phyloP scores from a whole-genome alignment of 1,139 yeast species.

The Pichia sp. region DNA sequence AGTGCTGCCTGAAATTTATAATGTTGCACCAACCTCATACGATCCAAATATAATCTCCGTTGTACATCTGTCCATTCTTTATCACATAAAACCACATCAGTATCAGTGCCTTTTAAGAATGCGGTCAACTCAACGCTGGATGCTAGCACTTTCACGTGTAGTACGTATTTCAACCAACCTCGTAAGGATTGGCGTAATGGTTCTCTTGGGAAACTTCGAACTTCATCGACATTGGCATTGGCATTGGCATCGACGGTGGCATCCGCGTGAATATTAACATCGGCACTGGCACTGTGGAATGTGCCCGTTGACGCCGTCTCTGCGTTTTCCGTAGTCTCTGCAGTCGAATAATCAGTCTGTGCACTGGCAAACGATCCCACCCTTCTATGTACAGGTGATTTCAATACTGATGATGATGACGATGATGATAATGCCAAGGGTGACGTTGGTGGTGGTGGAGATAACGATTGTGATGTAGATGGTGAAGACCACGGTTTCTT shows the following conservation, averaged over 20 bases:
- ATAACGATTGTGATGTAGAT: no score
- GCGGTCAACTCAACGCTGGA: slow-evolving; percentile 42
- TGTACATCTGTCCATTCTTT: slow-evolving; percentile 50
- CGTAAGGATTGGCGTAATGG: slow-evolving; percentile 68
- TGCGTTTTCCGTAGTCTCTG: no score
- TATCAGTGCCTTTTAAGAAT: slow-evolving; percentile 42
- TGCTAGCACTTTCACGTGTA: slow-evolving; percentile 42
- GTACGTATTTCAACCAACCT: slow-evolving; percentile 54
- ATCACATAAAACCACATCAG: slow-evolving; percentile 28
- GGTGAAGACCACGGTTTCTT: no score
- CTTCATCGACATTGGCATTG: slow-evolving; percentile 3
- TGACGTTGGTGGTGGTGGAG: no score
- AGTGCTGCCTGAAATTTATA: slow-evolving; percentile 68
- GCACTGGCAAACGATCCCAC: no score
- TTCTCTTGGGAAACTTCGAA: slow-evolving; percentile 44
- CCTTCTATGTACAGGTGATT: no score
- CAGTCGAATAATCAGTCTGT: no score
- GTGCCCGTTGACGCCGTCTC: no score
- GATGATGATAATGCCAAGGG: no score
- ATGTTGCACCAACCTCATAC: slow-evolving; percentile 55
- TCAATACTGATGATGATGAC: no score
- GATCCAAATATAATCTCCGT: slow-evolving; percentile 54
- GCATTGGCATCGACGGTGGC: neutral
- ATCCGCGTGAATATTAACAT: no score
- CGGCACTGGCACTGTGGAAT: no score